Base-by-base conservation (phyloP, 352 stramenopile species). In the Blastocystis hominis region DNA sequence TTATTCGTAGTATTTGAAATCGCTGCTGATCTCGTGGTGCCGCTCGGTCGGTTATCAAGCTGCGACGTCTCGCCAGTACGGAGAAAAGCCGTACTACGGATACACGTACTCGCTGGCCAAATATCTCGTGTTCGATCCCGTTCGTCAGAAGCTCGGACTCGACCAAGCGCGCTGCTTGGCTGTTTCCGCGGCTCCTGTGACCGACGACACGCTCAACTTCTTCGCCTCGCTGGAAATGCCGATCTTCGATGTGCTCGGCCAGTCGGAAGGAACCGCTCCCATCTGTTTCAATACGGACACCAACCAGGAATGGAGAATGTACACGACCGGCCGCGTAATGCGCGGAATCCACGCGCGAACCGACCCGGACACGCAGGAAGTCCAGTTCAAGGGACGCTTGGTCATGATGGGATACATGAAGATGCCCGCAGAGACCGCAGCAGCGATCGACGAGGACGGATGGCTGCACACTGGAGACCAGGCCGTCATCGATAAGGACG, bases 81-180 rank as follows among this genome's bases (percentile, higher is more conserved):
- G 93, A 66, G 91, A 94, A 68, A 94, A 92, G 7, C 93, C 93
- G 44, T 93, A 94, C 47, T 91, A 90, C 54, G 94, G 94, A 36
- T 96, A 92, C 88, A 93, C 94, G 50, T 97, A 94, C 81, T 90
- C 92, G 9, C 89, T 95, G 15, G 94, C 94, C 50, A 94, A 96
- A 75, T 90, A 91, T 34, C 78, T 97, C 44, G 92, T 96, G 55
- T 90, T 96, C 42, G 70, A 89, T 63, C 78, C 78, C 24, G 87
- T 81, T 69, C 86, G 62, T 36, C 46, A 53, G 42, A 84, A 50
- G 30, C 7, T 84, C 54, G 62, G 66, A 72, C 75, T 64, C 38
- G 86, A 68, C 56, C 42, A 59, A 66, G 24, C 89, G 38, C 61
- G 77, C 10, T 55, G 20, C 50, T 66, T 76, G 9, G 77, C 54